Base-by-base conservation (phyloP, 495 filamentous ascomycete genomes). In the Penicillium desertorum region DNA sequence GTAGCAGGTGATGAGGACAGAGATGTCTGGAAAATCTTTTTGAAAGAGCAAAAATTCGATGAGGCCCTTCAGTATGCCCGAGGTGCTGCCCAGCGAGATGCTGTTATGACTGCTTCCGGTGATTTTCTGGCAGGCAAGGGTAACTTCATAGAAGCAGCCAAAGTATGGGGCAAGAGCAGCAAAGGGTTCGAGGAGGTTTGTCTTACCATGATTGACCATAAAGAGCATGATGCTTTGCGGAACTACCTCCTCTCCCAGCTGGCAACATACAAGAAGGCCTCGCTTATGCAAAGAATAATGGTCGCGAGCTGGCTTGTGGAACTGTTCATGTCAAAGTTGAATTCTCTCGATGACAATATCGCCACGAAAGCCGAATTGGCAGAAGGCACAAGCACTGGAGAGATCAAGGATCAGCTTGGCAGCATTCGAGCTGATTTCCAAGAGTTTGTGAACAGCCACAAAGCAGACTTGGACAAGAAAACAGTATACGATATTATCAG, bases 161-260 rank as follows among this genome's bases (percentile, higher is more conserved):
- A 80, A 32, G 85, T 96, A 25, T 96, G 95, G 76, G 94, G 94
- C 30, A 90, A 88, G 74, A 97, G 93, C 75, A 96, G 88, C 64
- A 97, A 97, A 76, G 87, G 88, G 2, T 98, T 98, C 60, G 94
- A 98, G 64, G 90, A 98, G 64, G 94, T 98, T 39, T 91, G 91
- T 47, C 77, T 98, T 45, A 87, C 82, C 2, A 90, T 98, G 60
- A 91, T 98, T 56, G 92, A 97, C 67, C 84, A 87, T 58, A 86
- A 86, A 41, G 89, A 98, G 67, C 87, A 88, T 54, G 95, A 98
- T 80, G 93, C 94, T 1, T 72, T 98, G 54, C 83, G 95, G 25
- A 94, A 88, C 65, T 98, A 98, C 67, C 82, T 98, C 10, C 64
- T 92, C 20, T 88, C 89, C 0, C 96, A 96, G 73, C 77, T 98